Percentiles rank a stretch among this genome's conserved stretches.
Conservation (phyloP, 129 eudicot species). For the Escallonia rubra region DNA sequence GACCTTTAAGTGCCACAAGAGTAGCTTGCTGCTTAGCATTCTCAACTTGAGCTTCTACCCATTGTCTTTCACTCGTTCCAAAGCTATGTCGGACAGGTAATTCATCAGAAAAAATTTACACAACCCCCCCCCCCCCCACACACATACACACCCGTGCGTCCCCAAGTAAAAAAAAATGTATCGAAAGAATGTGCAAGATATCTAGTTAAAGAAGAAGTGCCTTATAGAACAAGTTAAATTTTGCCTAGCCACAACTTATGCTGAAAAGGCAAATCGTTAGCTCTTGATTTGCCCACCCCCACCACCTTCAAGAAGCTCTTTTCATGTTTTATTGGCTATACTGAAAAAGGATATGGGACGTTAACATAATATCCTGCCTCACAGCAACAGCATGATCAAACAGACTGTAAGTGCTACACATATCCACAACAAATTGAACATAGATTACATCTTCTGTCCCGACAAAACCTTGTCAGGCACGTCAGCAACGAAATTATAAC, state of each 20-base stretch:
- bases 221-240: not conserved
- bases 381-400: too few species aligned
- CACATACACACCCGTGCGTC: not conserved
- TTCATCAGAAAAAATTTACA: not conserved
- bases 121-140: not conserved
- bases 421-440: too few species aligned
- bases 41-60: conserved; percentile 99
- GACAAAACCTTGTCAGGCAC: too few species aligned
- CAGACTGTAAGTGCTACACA: too few species aligned
- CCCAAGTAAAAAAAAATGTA: not conserved
- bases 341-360: too few species aligned
- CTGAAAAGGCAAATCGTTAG: not conserved
- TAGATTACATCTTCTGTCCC: too few species aligned
- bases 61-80: conserved; percentile 96
- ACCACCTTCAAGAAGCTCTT: too few species aligned
- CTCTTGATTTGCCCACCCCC: too few species aligned
- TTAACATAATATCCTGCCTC: too few species aligned
- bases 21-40: conserved; percentile 98
- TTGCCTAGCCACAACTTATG: conserved; percentile 2
- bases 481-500: too few species aligned
- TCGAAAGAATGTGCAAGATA: not conserved
- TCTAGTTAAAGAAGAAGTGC: not conserved
- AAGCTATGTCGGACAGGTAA: conserved; percentile 39
- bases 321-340: too few species aligned
- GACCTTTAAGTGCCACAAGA: conserved; percentile 82